Conservation (phyloP, 1,284 basidiomycete genomes). For the Uromyces viciae-fabae region DNA sequence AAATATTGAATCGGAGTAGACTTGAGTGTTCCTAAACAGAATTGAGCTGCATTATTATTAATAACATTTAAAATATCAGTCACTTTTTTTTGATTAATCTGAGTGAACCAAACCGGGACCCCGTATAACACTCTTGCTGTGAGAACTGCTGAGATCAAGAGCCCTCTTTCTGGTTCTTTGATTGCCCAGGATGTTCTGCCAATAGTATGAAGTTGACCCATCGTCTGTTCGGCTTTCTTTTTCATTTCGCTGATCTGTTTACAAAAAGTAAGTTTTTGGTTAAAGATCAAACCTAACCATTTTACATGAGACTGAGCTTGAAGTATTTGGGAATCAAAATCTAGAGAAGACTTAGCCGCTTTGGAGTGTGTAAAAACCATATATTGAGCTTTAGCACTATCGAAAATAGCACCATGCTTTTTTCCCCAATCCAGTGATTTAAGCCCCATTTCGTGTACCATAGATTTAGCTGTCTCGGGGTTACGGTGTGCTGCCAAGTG, state of each 20-base stretch:
- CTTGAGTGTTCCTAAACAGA: neutral
- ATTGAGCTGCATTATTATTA: neutral
- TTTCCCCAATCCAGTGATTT: neutral
- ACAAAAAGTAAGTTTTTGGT: too few species aligned
- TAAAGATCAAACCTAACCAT: constrained; percentile 23
- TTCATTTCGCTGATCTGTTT: too few species aligned
- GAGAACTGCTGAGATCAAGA: neutral
- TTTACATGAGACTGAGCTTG: neutral
- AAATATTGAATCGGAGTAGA: neutral
- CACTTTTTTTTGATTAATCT: neutral
- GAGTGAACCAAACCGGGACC: neutral
- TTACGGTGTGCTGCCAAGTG: neutral
- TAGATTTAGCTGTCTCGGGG: neutral
- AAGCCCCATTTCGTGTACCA: neutral
- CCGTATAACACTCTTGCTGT: neutral
- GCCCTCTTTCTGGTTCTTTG: neutral
- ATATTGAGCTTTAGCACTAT: neutral
- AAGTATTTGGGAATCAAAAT: neutral
- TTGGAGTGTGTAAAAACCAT: neutral
- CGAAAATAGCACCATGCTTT: neutral
- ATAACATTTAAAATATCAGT: neutral
- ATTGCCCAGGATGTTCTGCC: neutral
- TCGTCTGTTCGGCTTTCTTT: too few species aligned
- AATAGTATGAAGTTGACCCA: neutral
- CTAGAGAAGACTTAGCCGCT: accelerated